A percentile compares a stretch with the other conserved stretches of the same genome.
Evolutionary conservation across 176 grass and related monocot genomes (phyloP).

Genomic region (Coix lacrymajobi): DNA sequence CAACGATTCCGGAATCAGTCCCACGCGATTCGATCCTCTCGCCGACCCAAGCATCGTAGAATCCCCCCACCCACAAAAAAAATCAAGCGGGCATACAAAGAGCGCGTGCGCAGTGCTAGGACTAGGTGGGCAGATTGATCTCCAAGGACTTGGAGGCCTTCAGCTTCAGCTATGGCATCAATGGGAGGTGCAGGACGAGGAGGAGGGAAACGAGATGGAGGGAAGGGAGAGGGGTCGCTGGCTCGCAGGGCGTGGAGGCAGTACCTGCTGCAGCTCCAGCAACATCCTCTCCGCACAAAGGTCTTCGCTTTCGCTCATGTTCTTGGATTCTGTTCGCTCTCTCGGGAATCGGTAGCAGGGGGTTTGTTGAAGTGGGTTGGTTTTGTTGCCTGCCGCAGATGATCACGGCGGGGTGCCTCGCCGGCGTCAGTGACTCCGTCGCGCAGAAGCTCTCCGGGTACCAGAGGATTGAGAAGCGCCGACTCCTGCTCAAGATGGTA

Average conservation of each 20-base stretch:
- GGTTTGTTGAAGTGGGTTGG: neutral
- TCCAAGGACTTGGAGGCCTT: neutral
- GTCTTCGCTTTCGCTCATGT: constrained; percentile 3
- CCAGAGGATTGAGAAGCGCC: constrained; percentile 62
- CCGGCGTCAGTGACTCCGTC: constrained; percentile 82
- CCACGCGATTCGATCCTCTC: neutral
- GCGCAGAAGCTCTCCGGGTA: constrained; percentile 91
- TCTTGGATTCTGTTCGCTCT: neutral
- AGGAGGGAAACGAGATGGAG: neutral
- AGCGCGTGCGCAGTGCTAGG: neutral
- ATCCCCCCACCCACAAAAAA: neutral
- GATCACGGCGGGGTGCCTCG: constrained; percentile 82
- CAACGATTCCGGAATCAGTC: neutral
- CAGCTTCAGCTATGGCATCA: neutral
- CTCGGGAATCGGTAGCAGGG: neutral
- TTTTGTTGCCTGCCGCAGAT: constrained; percentile 36
- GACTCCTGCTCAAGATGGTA: constrained; percentile 93
- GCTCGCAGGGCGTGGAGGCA: constrained; percentile 54
- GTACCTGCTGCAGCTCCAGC: constrained; percentile 89
- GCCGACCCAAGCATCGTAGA: neutral
- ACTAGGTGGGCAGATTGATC: neutral
- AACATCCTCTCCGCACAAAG: constrained; percentile 84
- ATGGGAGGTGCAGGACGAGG: constrained; percentile 18
- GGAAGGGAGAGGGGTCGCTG: constrained; percentile 34
- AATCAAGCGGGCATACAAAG: neutral